phyloP scores from a whole-genome alignment of 2,329 filamentous ascomycete species.

The Neonectria neomacrospora region DNA sequence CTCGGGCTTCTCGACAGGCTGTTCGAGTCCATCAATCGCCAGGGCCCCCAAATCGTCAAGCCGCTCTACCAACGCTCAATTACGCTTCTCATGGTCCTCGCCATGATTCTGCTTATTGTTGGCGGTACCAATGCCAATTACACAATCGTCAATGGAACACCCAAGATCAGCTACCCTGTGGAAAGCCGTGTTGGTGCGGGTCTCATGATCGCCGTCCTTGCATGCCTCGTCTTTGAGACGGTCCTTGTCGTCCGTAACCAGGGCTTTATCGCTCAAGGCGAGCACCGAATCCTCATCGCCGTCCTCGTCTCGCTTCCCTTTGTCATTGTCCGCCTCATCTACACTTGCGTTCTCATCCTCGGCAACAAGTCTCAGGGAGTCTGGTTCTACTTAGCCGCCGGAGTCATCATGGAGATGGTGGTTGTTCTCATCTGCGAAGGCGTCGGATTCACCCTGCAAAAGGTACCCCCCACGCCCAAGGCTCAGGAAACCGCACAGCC shows the following conservation, averaged over 20 bases:
- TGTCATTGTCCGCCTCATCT: conserved; percentile 48
- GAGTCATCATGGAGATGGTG: conserved; percentile 50
- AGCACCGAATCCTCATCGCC: conserved; percentile 63
- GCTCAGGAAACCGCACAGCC: conserved; percentile 15
- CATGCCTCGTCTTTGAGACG: conserved; percentile 54
- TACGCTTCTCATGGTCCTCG: conserved; percentile 56
- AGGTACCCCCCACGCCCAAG: conserved; percentile 30
- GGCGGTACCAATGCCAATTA: conserved; percentile 46
- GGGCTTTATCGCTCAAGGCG: conserved; percentile 57
- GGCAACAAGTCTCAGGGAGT: conserved; percentile 40
- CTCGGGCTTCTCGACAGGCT: conserved; percentile 47
- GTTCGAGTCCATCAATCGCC: conserved; percentile 61
- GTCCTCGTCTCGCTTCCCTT: conserved; percentile 50
- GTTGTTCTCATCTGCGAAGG: conserved; percentile 46
- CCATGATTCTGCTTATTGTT: conserved; percentile 48
- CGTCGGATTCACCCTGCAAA: conserved; percentile 47
- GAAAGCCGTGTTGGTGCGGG: conserved; percentile 44
- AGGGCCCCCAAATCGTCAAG: conserved; percentile 44
- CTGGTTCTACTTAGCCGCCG: conserved; percentile 48
- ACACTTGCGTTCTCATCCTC: conserved; percentile 46
- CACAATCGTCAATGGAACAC: conserved; percentile 31
- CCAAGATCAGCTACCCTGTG: conserved; percentile 43
- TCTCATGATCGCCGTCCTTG: conserved; percentile 52
- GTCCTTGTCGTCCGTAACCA: conserved; percentile 54
- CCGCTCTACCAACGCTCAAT: conserved; percentile 50